These are phyloP conservation scores for Tetrapyrgos nigripes DNA, from an alignment of 1,284 basidiomycete species.

Conservation along the genomic window DNA sequence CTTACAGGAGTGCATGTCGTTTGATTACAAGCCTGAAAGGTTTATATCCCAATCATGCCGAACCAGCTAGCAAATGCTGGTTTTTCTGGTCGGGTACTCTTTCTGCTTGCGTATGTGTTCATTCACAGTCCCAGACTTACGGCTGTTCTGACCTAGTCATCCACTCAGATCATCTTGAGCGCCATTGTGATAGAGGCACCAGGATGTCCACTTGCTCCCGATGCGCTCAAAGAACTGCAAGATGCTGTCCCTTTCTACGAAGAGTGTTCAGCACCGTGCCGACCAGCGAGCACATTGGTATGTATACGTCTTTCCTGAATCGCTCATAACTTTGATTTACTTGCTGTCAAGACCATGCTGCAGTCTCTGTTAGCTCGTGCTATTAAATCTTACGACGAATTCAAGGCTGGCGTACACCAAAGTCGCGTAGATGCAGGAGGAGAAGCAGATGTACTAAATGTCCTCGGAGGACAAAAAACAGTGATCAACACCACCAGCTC, in stretches of 20 bases:
- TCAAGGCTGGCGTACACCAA: neutral
- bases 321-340: too few relatives aligned
- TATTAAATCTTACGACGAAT: neutral
- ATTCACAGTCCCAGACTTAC: too few relatives aligned
- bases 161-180: conserved; percentile 49
- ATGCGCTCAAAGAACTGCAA: conserved; percentile 48
- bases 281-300: conserved; percentile 49
- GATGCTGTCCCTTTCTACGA: conserved; percentile 46
- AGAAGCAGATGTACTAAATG: neutral
- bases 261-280: conserved; percentile 45
- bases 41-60: conserved; percentile 45
- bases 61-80: conserved; percentile 44
- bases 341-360: neutral
- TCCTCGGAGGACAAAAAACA: neutral
- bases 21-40: conserved; percentile 46
- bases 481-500: neutral
- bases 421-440: neutral
- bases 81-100: conserved; percentile 61
- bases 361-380: neutral
- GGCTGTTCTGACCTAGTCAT: too few relatives aligned
- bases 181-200: conserved; percentile 54
- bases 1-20: conserved; percentile 50
- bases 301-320: neutral
- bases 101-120: conserved; percentile 52
- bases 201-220: conserved; percentile 44